Percentiles rank a stretch among this genome's conserved stretches.
phyloP scores from a whole-genome alignment of 1,139 yeast species.

The Geotrichum armillariae region DNA sequence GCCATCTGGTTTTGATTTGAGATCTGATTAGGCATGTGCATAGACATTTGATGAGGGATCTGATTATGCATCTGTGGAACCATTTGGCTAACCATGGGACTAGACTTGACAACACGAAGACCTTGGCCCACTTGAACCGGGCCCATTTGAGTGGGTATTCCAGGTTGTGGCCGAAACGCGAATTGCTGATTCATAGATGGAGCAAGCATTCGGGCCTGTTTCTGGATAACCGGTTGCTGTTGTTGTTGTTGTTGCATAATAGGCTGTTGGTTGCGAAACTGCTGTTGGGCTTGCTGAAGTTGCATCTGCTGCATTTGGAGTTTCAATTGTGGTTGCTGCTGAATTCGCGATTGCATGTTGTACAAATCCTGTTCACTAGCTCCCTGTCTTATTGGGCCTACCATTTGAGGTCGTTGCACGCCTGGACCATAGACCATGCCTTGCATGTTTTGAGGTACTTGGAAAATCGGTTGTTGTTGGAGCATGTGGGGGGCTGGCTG shows the following conservation, averaged over 20 bases:
- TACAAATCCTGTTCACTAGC: slow-evolving; percentile 2
- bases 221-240: slow-evolving; percentile 8
- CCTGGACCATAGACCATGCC: background rate
- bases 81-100: slow-evolving; percentile 6
- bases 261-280: slow-evolving; percentile 25
- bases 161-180: slow-evolving; percentile 7
- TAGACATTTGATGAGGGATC: background rate
- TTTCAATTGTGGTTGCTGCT: slow-evolving; percentile 3
- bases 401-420: background rate
- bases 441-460: slow-evolving; percentile 4
- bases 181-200: slow-evolving; percentile 2
- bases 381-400: background rate
- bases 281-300: slow-evolving; percentile 20
- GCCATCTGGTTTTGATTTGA: background rate
- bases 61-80: slow-evolving; percentile 1
- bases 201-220: background rate
- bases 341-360: slow-evolving; percentile 22
- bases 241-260: slow-evolving; percentile 4
- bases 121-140: background rate
- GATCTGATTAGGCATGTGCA: slow-evolving; percentile 2
- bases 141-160: slow-evolving; percentile 1
- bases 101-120: slow-evolving; percentile 5
- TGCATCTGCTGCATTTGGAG: slow-evolving; percentile 8
- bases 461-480: slow-evolving; percentile 5
- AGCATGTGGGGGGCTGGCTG: slow-evolving; percentile 6